A percentile compares a stretch with the other conserved stretches of the same genome.
phyloP scores from a whole-genome alignment of 192 early-diverging fungal genomes.

The Pecoramyces ruminantium region DNA sequence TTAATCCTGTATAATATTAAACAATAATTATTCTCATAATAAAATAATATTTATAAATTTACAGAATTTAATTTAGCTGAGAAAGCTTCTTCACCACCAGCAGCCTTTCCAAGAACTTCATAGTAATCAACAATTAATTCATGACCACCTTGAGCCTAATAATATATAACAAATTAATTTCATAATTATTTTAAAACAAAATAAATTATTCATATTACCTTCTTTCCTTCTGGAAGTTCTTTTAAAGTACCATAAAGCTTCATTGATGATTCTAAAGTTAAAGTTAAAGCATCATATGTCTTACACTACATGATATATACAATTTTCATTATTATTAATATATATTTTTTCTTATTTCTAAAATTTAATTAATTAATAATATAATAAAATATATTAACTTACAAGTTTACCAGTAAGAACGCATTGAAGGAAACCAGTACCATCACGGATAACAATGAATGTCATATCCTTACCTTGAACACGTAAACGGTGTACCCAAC shows the following conservation, averaged over 20 bases:
- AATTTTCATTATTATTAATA: background rate
- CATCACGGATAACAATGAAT: conserved; percentile 89
- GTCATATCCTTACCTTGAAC: conserved; percentile 95
- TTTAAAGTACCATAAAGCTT: conserved; percentile 71
- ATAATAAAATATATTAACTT: conserved; percentile 8
- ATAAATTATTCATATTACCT: too few species aligned
- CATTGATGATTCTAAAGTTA: conserved; percentile 87
- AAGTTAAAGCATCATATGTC: conserved; percentile 79
- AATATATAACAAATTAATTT: too few species aligned
- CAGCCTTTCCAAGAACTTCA: conserved; percentile 83
- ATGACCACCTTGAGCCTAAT: conserved; percentile 92
- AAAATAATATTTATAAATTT: background rate
- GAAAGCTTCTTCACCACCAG: conserved; percentile 84
- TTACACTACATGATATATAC: conserved; percentile 77
- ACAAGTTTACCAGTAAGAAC: conserved; percentile 71
- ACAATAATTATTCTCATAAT: too few species aligned
- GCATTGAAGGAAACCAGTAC: conserved; percentile 85
- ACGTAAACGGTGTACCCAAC: conserved; percentile 92
- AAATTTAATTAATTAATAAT: too few species aligned
- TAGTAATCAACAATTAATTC: conserved; percentile 92
- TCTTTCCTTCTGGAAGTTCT: conserved; percentile 80
- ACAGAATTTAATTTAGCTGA: conserved; percentile 70
- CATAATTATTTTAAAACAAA: too few species aligned
- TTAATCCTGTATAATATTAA: too few species aligned
- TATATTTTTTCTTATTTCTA: too few species aligned